Percentiles rank a stretch among this genome's conserved stretches.
phyloP scores from a whole-genome alignment of 1,284 basidiomycete species.

The Heterobasidion occidentale region DNA sequence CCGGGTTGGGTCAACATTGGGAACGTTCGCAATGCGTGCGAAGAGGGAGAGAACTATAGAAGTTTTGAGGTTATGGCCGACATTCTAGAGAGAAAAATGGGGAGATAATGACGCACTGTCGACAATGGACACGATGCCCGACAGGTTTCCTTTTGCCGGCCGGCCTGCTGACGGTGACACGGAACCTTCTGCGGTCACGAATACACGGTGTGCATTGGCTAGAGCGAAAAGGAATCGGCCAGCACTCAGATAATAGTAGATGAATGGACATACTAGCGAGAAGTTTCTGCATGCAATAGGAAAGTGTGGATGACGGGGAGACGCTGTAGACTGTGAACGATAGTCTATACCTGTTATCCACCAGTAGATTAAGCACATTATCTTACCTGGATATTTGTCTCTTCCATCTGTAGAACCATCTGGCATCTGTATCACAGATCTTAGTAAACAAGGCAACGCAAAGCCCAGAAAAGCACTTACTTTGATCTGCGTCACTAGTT shows the following conservation, averaged over 20 bases:
- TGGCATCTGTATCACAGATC: conserved; percentile 35
- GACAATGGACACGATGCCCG: conserved; percentile 70
- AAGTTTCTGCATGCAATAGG: conserved; percentile 67
- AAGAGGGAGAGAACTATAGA: conserved; percentile 57
- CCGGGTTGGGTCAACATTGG: conserved; percentile 61
- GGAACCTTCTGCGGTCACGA: conserved; percentile 51
- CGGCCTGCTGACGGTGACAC: conserved; percentile 25
- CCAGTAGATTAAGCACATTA: background rate
- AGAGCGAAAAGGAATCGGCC: background rate
- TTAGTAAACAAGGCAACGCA: background rate
- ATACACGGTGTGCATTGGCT: conserved; percentile 72
- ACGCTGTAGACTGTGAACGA: conserved; percentile 60
- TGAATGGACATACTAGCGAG: conserved; percentile 52
- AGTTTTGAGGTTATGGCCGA: background rate
- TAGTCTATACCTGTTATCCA: background rate
- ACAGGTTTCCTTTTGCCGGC: conserved; percentile 36
- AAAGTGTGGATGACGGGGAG: conserved; percentile 48
- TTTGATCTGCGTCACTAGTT: conserved; percentile 65
- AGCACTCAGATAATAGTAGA: background rate
- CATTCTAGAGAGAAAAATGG: background rate
- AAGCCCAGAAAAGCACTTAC: conserved; percentile 21
- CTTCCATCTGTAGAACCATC: conserved; percentile 64
- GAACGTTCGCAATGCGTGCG: conserved; percentile 60
- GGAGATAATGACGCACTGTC: conserved; percentile 47
- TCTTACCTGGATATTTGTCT: conserved; percentile 64